Base-by-base conservation (phyloP, 208 protist genomes). In the Vickermania ingenoplastis region DNA sequence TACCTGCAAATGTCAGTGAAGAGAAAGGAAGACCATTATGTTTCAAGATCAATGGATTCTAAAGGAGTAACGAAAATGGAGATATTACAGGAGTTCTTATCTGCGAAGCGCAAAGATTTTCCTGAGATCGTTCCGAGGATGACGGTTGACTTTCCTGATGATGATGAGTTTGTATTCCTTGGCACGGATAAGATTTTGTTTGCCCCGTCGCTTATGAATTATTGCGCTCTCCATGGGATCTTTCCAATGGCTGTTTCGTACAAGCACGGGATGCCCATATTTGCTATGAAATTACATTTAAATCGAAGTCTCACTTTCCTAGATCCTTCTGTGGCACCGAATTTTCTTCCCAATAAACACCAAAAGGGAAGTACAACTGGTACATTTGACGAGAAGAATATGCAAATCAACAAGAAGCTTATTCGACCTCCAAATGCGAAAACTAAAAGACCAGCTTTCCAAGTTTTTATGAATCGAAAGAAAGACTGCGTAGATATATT, bases 221-320 rank as follows among this genome's bases (percentile, higher is more conserved):
- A 26, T 13, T 54, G 50, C 23, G 13, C 21, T 26, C 7, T 21
- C 7, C 7, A 54, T 25, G 50, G 50, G 11, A 26, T 54, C 22
- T 54, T 54, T 26, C 50, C 50, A 25, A 54, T 54, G 50, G 7
- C 50, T 7, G 50, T 54, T 5, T 13, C 5, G 13, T 54, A 25
- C 22, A n/a, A n/a, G n/a, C 36, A 45, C 7, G 50, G 50, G 21
- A 25, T 13, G 5, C 50, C 50, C 7, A 28, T 17, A 13, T 54
- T 54, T 54, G 50, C 50, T 26, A 5, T 54, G 7, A 54, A 54
- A 54, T 21, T 54, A 25, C 50, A 54, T 26, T 13, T 13, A 25
- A 54, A 5, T 7, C 50, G 50, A 13, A 25, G n/a, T 54, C 11
- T 45, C 17, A 45, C 36, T 45, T 45, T 45, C 17, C 36, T 45